Conservation (phyloP, 2,329 filamentous ascomycete genomes). For the Colletotrichum simmondsii region DNA sequence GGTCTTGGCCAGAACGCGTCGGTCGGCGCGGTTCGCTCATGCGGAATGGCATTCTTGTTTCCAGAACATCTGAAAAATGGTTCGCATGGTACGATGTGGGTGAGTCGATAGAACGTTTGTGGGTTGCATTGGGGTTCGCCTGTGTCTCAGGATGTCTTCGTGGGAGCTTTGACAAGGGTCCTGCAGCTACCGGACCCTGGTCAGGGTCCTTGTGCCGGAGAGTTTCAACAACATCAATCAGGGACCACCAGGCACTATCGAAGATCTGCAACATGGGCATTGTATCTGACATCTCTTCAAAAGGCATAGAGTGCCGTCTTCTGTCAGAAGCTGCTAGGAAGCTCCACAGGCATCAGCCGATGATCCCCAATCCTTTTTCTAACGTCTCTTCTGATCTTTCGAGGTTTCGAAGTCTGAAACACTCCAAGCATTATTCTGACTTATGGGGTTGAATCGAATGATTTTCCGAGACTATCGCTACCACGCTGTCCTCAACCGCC, state of each 20-base stretch:
- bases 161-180: conserved; percentile 24
- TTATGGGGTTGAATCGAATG: neutral
- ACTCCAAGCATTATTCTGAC: conserved; percentile 4
- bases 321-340: neutral
- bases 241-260: neutral
- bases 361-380: conserved; percentile 3
- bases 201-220: conserved; percentile 17
- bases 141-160: conserved; percentile 27
- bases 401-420: conserved; percentile 22
- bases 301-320: conserved; percentile 1
- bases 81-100: conserved; percentile 27
- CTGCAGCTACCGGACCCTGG: conserved; percentile 22
- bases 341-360: conserved; percentile 29
- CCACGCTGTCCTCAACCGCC: neutral
- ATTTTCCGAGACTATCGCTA: conserved; percentile 3
- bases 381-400: conserved; percentile 18
- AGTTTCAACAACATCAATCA: conserved; percentile 20
- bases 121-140: conserved; percentile 14
- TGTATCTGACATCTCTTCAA: conserved; percentile 1
- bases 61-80: conserved; percentile 26
- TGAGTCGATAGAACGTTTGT: conserved; percentile 31
- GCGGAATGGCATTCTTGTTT: conserved; percentile 12
- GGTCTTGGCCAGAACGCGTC: conserved; percentile 14
- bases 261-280: conserved; percentile 17
- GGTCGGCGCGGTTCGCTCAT: conserved; percentile 9